These are phyloP conservation scores for Mycena leptocephala DNA, from an alignment of 768 basidiomycete genomes.

Conservation along the genomic window DNA sequence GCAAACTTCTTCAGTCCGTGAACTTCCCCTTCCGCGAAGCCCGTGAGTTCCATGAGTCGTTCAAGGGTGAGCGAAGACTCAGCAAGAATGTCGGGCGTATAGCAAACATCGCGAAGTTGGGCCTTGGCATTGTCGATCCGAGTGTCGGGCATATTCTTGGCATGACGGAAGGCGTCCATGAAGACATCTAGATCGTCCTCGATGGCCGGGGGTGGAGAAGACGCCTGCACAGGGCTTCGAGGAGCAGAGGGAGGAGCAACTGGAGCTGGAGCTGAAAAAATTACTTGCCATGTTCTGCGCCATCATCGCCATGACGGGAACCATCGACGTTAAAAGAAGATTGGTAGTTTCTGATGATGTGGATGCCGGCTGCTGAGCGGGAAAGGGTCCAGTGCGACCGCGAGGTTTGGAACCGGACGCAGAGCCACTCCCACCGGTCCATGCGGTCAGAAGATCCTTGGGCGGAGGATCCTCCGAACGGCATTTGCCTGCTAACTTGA, in stretches of 20 bases:
- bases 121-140: neutral
- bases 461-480: neutral
- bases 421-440: neutral
- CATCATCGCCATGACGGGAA: constrained; percentile 14
- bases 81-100: neutral
- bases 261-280: neutral
- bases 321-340: constrained; percentile 5
- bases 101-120: neutral
- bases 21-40: constrained; percentile 6
- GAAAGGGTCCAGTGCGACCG: neutral
- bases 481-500: neutral
- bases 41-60: neutral
- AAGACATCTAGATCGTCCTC: constrained; percentile 13
- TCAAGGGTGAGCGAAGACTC: neutral
- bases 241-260: neutral
- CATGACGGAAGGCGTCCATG: constrained; percentile 1
- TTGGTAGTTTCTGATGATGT: neutral
- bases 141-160: neutral
- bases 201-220: neutral
- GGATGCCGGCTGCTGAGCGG: neutral
- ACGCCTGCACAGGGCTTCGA: neutral
- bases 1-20: constrained; percentile 12
- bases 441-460: neutral
- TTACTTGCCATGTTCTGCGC: constrained; percentile 9
- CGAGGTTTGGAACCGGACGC: neutral